Base-by-base conservation (phyloP, 2,329 filamentous ascomycete genomes). In the Cladobotryum mycophilum region DNA sequence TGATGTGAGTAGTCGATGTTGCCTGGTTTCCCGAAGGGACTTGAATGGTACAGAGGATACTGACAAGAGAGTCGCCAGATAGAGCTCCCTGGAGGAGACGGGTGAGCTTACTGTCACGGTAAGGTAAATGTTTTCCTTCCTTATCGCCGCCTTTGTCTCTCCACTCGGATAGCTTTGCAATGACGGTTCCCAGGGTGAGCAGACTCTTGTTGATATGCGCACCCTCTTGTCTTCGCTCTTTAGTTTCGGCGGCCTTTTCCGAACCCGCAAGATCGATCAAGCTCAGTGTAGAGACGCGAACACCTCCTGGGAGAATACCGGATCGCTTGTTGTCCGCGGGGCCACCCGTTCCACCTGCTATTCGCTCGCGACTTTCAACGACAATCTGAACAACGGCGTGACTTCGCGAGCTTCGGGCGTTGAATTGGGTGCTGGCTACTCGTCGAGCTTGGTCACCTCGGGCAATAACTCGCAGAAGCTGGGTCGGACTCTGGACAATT, bases 151-250 rank as follows among this genome's bases (percentile, higher is more conserved):
- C 74, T 67, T 90, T 92, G 40, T 95, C 88, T 64, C 95, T 95
- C 62, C 86, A 82, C 49, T 89, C 89, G 1, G 92, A 95, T n/a
- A 99, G 76, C 56, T 88, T 87, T 11, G 89, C 88, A 65, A 99
- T 96, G 61, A 99, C 93, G 1, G 89, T 99, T 47, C 93, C 93
- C 3, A 99, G 75, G 0, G 93, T 99, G 52, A 99, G 81, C 63
- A 99, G 72, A 67, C 90, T 96, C 73, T 97, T 97, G 76, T 99
- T 99, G 72, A 99, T 99, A 66, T 99, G 93, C 12, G 92, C 92
- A 56, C 93, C 93, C 70, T 99, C 93, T 14, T 89, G 89, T 42
- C 93, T 81, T 48, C 93, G 82, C 71, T 97, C 93, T 67, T 97
- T 99, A 49, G 86, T 88, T 62, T 97, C 93, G 3, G 93, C 93